phyloP scores from a whole-genome alignment of 805 yeast species.

The Candida gorgasii region DNA sequence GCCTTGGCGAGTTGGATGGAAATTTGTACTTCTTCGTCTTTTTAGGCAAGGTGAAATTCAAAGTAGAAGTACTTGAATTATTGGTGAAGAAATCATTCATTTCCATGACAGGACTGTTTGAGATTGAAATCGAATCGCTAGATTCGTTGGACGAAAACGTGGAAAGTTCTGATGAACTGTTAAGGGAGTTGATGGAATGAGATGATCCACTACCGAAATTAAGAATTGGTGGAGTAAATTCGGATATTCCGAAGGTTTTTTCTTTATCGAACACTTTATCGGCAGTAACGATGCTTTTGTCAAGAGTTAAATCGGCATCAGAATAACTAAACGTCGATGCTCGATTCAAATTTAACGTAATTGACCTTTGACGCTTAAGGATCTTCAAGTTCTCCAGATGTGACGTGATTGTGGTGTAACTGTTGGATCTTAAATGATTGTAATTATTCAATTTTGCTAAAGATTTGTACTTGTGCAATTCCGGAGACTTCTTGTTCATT shows the following conservation, averaged over 20 bases:
- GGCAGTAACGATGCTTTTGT: background rate
- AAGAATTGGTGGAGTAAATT: slow-evolving; percentile 31
- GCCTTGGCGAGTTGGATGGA: slow-evolving; percentile 12
- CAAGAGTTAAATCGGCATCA: slow-evolving; percentile 7
- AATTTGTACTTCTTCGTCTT: slow-evolving; percentile 12
- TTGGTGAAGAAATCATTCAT: slow-evolving; percentile 16
- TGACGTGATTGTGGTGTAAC: slow-evolving; percentile 31
- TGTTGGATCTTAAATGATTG: slow-evolving; percentile 27
- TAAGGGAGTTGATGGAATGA: slow-evolving; percentile 19
- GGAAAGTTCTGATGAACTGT: slow-evolving; percentile 20
- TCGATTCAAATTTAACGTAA: slow-evolving; percentile 17
- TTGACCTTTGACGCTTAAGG: slow-evolving; percentile 32
- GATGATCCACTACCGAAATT: slow-evolving; percentile 21
- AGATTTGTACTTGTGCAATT: slow-evolving; percentile 44
- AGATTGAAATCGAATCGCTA: slow-evolving; percentile 18
- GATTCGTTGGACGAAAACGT: slow-evolving; percentile 18
- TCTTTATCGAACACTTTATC: no score
- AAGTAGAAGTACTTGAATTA: slow-evolving; percentile 8
- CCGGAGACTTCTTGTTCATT: slow-evolving; percentile 62
- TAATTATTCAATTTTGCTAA: slow-evolving; percentile 44
- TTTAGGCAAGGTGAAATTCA: slow-evolving; percentile 8
- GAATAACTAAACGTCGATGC: slow-evolving; percentile 29
- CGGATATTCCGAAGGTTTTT: no score
- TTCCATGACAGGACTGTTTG: slow-evolving; percentile 27
- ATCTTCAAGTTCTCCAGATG: slow-evolving; percentile 29